Base-by-base conservation (phyloP, 768 basidiomycete species). In the Auricularia sp. region DNA sequence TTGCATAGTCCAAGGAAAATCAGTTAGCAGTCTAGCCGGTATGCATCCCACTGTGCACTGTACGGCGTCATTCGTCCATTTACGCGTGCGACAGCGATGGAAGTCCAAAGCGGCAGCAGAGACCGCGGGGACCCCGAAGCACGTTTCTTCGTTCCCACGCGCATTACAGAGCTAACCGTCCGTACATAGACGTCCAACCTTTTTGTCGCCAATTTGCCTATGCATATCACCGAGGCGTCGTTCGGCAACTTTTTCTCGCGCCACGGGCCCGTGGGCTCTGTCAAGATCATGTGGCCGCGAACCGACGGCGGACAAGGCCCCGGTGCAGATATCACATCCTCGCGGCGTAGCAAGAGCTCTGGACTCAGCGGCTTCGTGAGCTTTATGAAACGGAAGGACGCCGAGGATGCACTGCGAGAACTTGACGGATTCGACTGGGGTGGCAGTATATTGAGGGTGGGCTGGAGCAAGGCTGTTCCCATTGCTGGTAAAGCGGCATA, bases 231-330 rank as follows among this genome's bases (percentile, higher is more conserved):
- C 1, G 97, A 98, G 70, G 87, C 87, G 68, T 82, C 80, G 34
- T 74, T 99, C 51, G 97, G 97, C 2, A 82, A 84, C 66, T 93
- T 97, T 74, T 99, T 99, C 72, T 95, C 95, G 2, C 84, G 88
- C 54, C 81, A 81, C 64, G 97, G 97, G 0, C 92, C 94, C n/a
- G 90, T 99, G 66, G 96, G 89, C 29, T 94, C 92, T 23, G 92
- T 94, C 54, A 93, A 96, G 79, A 87, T 98, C 68, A 98, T 98
- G 95, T 98, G 94, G 94, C 96, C 95, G n/a, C 86, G 96, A 47
- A 83, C 86, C 11, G 56, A 29, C 14, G 81, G 77, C 18, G 79
- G 82, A 2, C 67, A 75, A 5, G 87, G 88, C 36, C 86, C 88
- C 60, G 91, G 87, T 2, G 83, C 85, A 29, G 87, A 91, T 56